A percentile compares a stretch with the other conserved stretches of the same genome.
phyloP scores from a whole-genome alignment of 345 rosid genomes.

The Citrus cavaleriei region DNA sequence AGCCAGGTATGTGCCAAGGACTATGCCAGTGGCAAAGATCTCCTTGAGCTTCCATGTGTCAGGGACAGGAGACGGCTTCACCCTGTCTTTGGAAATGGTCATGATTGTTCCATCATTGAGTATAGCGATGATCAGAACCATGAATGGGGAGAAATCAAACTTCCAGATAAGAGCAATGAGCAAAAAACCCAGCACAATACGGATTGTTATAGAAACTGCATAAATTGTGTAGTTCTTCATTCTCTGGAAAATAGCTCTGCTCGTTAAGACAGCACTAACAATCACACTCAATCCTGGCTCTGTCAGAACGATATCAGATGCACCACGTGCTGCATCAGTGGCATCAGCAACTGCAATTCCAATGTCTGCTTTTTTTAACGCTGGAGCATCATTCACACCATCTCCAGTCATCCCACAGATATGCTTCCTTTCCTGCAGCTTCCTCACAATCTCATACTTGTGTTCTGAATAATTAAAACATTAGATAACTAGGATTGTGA shows the following conservation, averaged over 20 bases:
- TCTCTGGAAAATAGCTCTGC: conserved; percentile 93
- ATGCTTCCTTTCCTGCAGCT: conserved; percentile 80
- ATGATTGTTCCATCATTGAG: conserved; percentile 86
- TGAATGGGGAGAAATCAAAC: conserved; percentile 93
- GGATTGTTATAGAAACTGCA: conserved; percentile 91
- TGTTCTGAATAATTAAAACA: conserved; percentile 47
- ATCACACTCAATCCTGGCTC: conserved; percentile 97
- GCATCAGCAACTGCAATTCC: conserved; percentile 99
- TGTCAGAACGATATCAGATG: conserved; percentile 88
- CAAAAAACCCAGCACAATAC: conserved; percentile 81
- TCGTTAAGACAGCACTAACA: conserved; percentile 88
- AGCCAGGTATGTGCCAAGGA: conserved; percentile 82
- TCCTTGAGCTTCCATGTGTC: conserved; percentile 91
- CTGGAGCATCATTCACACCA: conserved; percentile 98
- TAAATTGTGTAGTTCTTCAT: conserved; percentile 98
- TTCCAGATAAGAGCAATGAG: conserved; percentile 91
- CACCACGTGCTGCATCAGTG: conserved; percentile 90
- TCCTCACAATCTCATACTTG: conserved; percentile 90
- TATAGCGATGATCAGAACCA: conserved; percentile 87
- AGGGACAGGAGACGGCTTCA: conserved; percentile 81
- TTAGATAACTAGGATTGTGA: conserved; percentile 8
- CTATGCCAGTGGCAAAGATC: conserved; percentile 79
- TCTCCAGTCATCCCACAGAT: conserved; percentile 99
- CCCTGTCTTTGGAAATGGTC: conserved; percentile 82
- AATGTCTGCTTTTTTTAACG: conserved; percentile 89